Evolutionary conservation across 768 basidiomycete genomes (phyloP).

Genomic region (Collybia sordida): DNA sequence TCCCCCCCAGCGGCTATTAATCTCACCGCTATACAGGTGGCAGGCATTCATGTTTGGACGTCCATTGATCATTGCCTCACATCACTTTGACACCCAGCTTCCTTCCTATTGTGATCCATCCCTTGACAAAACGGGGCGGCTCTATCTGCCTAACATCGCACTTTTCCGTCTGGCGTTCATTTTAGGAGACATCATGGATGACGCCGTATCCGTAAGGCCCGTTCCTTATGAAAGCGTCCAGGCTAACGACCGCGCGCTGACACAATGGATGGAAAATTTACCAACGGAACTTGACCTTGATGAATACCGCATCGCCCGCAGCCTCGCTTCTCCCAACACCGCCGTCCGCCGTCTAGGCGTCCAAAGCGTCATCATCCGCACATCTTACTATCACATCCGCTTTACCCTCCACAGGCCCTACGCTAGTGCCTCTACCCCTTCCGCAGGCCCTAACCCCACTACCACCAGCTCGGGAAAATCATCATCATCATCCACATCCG

Average conservation of each 20-base stretch:
- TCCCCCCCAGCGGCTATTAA: constrained; percentile 6
- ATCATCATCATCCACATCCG: too few relatives aligned
- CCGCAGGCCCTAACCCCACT: constrained; percentile 12
- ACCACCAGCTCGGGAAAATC: too few relatives aligned
- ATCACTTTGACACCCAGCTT: constrained; percentile 82
- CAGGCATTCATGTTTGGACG: constrained; percentile 87
- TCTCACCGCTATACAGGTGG: constrained; percentile 51
- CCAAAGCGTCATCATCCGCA: constrained; percentile 78
- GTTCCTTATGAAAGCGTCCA: constrained; percentile 74
- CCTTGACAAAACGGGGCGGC: constrained; percentile 59
- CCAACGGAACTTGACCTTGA: constrained; percentile 75
- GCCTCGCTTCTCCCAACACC: constrained; percentile 61
- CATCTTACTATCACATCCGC: constrained; percentile 78
- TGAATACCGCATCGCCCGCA: constrained; percentile 71
- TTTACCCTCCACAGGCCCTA: constrained; percentile 84
- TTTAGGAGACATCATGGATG: constrained; percentile 84
- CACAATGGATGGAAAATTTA: constrained; percentile 76
- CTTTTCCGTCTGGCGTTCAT: constrained; percentile 77
- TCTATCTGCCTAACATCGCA: constrained; percentile 75
- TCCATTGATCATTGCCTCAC: constrained; percentile 70
- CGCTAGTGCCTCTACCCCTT: constrained; percentile 41
- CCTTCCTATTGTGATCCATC: constrained; percentile 68
- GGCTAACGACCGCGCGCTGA: constrained; percentile 69
- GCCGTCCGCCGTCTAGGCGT: constrained; percentile 69
- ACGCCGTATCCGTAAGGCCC: constrained; percentile 77